Conservation (phyloP, 495 filamentous ascomycete genomes). For the Xylaria flabelliformis region DNA sequence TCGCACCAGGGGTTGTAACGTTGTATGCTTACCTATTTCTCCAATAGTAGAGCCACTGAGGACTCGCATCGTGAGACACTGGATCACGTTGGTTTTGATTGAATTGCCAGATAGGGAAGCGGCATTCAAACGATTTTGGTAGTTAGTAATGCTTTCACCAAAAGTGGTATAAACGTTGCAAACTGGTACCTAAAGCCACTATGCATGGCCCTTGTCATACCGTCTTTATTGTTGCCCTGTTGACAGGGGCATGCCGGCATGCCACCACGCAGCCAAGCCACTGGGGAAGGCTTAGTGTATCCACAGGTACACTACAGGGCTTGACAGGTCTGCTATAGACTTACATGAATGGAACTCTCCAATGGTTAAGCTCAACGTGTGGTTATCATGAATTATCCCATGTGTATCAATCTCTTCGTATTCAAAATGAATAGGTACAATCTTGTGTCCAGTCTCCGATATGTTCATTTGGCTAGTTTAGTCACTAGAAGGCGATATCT, state of each 20-base stretch:
- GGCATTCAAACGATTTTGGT: not conserved
- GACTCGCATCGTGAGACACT: constrained; percentile 3
- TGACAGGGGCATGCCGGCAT: constrained; percentile 19
- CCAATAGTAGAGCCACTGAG: not conserved
- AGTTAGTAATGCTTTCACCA: not conserved
- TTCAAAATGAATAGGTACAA: not conserved
- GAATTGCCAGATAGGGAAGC: not conserved
- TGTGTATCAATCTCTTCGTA: not conserved
- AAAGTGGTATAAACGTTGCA: not conserved
- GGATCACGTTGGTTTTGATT: not conserved
- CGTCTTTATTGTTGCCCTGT: constrained; percentile 28
- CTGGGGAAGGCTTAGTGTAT: not conserved
- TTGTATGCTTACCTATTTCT: not conserved
- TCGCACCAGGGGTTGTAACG: constrained; percentile 5
- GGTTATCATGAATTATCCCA: not conserved
- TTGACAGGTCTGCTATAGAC: too few species aligned
- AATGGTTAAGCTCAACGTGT: not conserved
- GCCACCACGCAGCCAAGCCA: not conserved
- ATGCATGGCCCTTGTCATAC: not conserved
- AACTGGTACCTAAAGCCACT: not conserved
- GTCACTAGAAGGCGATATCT: not conserved
- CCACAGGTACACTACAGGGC: not conserved
- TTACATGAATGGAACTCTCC: not conserved
- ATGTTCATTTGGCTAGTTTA: not conserved
- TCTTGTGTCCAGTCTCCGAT: not conserved